Conservation (phyloP, 1,139 yeast species). For the Pneumocystis carinii region DNA sequence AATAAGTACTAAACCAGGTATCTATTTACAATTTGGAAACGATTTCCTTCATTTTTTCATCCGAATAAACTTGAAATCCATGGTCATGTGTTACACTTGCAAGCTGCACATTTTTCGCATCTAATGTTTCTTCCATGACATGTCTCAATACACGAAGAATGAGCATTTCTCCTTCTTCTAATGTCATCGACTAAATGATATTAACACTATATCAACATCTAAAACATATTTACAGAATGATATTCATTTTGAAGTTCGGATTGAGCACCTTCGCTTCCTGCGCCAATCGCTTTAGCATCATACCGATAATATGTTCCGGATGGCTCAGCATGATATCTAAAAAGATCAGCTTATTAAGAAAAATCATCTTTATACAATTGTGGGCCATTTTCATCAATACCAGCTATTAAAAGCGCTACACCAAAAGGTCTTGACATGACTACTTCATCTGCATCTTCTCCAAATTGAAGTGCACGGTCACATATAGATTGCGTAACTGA, state of each 20-base stretch:
- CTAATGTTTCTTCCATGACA: constrained; percentile 98
- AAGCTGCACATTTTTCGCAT: constrained; percentile 87
- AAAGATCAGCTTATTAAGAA: background rate
- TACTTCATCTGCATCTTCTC: constrained; percentile 93
- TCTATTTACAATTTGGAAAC: constrained; percentile 43
- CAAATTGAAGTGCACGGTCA: constrained; percentile 90
- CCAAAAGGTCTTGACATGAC: constrained; percentile 99
- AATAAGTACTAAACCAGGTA: constrained; percentile 16
- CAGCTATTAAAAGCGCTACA: constrained; percentile 91
- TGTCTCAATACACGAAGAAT: constrained; percentile 84
- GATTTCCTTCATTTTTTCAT: constrained; percentile 68
- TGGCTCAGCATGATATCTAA: constrained; percentile 88
- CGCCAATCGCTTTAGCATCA: constrained; percentile 97
- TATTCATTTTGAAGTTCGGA: constrained; percentile 94
- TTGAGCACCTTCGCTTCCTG: constrained; percentile 98
- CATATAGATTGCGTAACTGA: constrained; percentile 92
- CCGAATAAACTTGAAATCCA: constrained; percentile 78
- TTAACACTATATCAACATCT: background rate
- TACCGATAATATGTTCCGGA: constrained; percentile 95
- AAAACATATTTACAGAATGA: constrained; percentile 30
- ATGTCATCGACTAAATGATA: constrained; percentile 53
- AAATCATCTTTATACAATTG: constrained; percentile 35
- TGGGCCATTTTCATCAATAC: constrained; percentile 89
- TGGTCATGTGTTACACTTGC: constrained; percentile 78
- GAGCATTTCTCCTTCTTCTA: constrained; percentile 82